These are phyloP conservation scores for Termitomyces sp. DNA, from an alignment of 768 basidiomycete genomes.

Conservation along the genomic window DNA sequence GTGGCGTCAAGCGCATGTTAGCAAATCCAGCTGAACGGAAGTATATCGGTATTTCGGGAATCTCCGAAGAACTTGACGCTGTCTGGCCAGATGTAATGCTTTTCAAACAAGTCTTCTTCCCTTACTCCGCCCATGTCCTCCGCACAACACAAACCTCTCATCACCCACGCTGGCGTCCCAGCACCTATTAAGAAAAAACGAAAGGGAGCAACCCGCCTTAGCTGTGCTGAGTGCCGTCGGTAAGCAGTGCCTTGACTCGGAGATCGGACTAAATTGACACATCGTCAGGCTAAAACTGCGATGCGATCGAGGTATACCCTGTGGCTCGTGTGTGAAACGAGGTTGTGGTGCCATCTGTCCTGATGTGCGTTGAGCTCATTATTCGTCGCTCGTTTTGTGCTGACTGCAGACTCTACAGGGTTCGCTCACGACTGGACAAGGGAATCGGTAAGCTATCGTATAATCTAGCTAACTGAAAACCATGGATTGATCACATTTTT, in stretches of 20 bases:
- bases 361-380: conserved; percentile 38
- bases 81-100: conserved; percentile 1
- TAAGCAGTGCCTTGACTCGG: conserved; percentile 19
- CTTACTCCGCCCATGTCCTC: conserved; percentile 26
- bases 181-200: conserved; percentile 49
- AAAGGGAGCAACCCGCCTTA: conserved; percentile 71
- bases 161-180: conserved; percentile 15
- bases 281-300: conserved; percentile 53
- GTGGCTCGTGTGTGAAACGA: conserved; percentile 75
- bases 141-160: conserved; percentile 23
- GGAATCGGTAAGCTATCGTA: conserved; percentile 52
- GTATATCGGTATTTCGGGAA: conserved; percentile 14
- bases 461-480: neutral
- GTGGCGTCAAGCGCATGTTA: neutral
- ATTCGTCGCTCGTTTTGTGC: neutral
- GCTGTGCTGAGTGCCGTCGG: conserved; percentile 80
- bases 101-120: conserved; percentile 7
- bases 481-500: conserved; percentile 2
- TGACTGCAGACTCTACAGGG: conserved; percentile 32
- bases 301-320: conserved; percentile 74
- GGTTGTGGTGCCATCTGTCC: conserved; percentile 81
- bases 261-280: conserved; percentile 2
- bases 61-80: conserved; percentile 12
- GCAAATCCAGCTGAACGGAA: conserved; percentile 10
- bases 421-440: conserved; percentile 76